phyloP scores from a whole-genome alignment of 148 eudicot genomes.

The Chenopodium suecicum region DNA sequence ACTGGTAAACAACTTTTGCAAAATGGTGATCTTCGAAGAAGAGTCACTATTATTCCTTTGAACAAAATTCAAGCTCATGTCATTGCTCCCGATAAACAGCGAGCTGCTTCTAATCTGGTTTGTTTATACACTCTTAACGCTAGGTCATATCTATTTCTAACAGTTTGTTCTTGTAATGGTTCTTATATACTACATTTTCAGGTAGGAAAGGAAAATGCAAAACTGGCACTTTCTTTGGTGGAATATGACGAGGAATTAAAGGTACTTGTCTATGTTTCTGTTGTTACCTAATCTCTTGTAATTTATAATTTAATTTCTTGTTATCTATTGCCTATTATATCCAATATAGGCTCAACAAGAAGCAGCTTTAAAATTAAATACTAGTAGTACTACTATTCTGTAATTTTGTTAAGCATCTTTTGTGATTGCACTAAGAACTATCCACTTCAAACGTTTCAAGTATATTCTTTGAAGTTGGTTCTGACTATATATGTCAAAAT shows the following conservation, averaged over 20 bases:
- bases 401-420: background rate
- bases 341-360: background rate
- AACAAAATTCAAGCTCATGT: constrained; percentile 85
- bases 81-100: constrained; percentile 57
- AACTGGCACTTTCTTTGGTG: constrained; percentile 83
- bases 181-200: constrained; percentile 23
- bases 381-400: background rate
- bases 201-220: constrained; percentile 96
- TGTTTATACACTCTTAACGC: constrained; percentile 20
- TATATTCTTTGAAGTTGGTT: constrained; percentile 4
- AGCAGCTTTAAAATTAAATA: background rate
- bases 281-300: background rate
- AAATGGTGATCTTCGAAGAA: constrained; percentile 81
- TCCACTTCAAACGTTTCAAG: background rate
- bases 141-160: background rate
- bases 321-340: background rate
- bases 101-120: constrained; percentile 78
- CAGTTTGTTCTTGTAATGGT: background rate
- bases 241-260: constrained; percentile 84
- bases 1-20: constrained; percentile 89
- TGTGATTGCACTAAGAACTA: background rate
- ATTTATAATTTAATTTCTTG: constrained; percentile 1
- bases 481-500: constrained; percentile 1
- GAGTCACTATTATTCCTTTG: constrained; percentile 88
- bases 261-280: constrained; percentile 37